phyloP scores from a whole-genome alignment of 1,139 yeast genomes.

The Spencermartinsiella ligniputridi region DNA sequence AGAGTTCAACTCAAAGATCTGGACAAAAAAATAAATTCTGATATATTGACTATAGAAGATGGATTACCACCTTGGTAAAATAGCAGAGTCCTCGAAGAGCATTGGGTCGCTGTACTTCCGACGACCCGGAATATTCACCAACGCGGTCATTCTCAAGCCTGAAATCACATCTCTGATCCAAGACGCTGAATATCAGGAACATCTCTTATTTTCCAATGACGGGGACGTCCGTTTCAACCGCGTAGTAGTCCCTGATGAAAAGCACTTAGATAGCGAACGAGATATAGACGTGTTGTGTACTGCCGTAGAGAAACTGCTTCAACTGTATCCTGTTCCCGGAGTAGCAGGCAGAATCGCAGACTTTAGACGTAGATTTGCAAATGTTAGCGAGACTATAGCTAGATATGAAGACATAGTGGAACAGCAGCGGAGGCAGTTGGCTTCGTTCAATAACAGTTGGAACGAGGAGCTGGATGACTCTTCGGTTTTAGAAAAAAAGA shows the following conservation, averaged over 20 bases:
- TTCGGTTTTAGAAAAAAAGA: conserved; percentile 17
- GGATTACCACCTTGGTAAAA: conserved; percentile 25
- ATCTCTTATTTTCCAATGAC: conserved; percentile 41
- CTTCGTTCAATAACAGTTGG: conserved; percentile 18
- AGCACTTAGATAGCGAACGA: conserved; percentile 18
- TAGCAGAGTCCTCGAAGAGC: conserved; percentile 29
- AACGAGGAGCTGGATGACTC: conserved; percentile 15
- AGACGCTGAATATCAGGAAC: conserved; percentile 57
- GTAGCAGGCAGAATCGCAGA: conserved; percentile 25
- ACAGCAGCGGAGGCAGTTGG: conserved; percentile 25
- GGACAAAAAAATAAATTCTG: no score
- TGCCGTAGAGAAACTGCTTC: conserved; percentile 29
- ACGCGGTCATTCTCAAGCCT: conserved; percentile 53
- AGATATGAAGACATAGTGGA: conserved; percentile 34
- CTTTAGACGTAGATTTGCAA: conserved; percentile 22
- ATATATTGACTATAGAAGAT: no score
- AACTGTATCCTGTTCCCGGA: conserved; percentile 32
- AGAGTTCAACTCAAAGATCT: no score
- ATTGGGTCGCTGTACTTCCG: conserved; percentile 41
- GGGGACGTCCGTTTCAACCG: conserved; percentile 13
- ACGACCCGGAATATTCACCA: conserved; percentile 60
- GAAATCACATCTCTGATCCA: conserved; percentile 55
- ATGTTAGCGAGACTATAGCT: conserved; percentile 26
- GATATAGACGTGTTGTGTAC: conserved; percentile 33
- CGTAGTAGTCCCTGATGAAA: background rate